Percentiles rank a stretch among this genome's conserved stretches.
phyloP scores from a whole-genome alignment of 164 flowering plant species.

The Piper betle region DNA sequence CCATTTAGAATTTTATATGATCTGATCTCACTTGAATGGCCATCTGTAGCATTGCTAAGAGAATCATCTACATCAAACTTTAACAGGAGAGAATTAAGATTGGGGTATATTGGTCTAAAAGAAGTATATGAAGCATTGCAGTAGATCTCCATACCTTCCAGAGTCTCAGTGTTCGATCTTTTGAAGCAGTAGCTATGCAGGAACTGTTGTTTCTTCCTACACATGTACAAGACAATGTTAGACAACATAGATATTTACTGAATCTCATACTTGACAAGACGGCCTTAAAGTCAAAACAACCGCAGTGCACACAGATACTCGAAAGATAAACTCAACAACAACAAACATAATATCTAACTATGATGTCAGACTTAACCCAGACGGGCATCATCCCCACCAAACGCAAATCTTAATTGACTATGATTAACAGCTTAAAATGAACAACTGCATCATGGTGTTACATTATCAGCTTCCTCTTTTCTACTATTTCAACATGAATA shows the following conservation, averaged over 20 bases:
- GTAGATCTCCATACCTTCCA: conserved; percentile 58
- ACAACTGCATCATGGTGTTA: neutral
- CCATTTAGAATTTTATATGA: conserved; percentile 62
- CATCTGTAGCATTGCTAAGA: neutral
- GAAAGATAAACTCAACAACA: too few relatives aligned
- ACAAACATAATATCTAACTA: too few relatives aligned
- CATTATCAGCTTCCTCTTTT: neutral
- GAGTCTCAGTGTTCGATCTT: conserved; percentile 74
- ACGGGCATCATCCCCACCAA: too few relatives aligned
- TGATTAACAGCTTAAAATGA: too few relatives aligned
- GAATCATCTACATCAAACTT: conserved; percentile 45
- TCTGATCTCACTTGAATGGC: conserved; percentile 28
- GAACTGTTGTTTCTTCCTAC: conserved; percentile 8
- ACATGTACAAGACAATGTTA: conserved; percentile 4
- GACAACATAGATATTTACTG: neutral
- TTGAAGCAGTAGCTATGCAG: conserved; percentile 70
- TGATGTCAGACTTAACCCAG: too few relatives aligned
- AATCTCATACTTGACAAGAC: too few relatives aligned
- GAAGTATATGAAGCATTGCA: conserved; percentile 1
- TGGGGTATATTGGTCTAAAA: neutral
- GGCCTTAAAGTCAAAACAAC: too few relatives aligned
- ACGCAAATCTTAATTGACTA: neutral
- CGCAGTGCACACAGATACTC: too few relatives aligned
- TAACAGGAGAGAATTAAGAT: neutral
- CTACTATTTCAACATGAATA: neutral